These are phyloP conservation scores for Exophiala spinifera DNA, from an alignment of 2,329 filamentous ascomycete species.

Conservation along the genomic window DNA sequence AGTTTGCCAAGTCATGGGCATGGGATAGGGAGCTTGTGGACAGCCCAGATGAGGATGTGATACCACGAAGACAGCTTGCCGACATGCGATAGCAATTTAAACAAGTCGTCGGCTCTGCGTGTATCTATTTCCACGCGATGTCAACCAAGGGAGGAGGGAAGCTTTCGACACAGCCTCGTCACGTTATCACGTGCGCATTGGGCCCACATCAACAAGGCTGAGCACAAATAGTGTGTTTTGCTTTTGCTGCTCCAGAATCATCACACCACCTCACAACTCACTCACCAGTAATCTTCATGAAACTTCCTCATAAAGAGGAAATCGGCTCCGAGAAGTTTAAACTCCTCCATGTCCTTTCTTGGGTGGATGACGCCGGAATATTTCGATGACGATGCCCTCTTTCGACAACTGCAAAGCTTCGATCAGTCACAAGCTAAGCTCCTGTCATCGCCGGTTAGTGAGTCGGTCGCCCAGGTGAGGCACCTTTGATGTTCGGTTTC, in stretches of 20 bases:
- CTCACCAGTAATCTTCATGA: too few species aligned
- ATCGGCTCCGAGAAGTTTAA: too few species aligned
- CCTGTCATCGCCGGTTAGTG: background rate
- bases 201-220: too few species aligned
- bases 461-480: background rate
- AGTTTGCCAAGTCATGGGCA: constrained; percentile 42
- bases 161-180: too few species aligned
- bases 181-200: too few species aligned
- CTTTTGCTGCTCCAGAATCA: too few species aligned
- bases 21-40: constrained; percentile 30
- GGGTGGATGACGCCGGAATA: too few species aligned
- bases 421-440: background rate
- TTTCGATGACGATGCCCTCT: background rate
- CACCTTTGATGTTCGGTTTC: background rate
- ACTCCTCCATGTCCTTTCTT: too few species aligned
- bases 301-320: too few species aligned
- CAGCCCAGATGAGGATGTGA: constrained; percentile 30
- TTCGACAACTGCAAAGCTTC: background rate
- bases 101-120: background rate
- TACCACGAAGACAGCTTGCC: constrained; percentile 28
- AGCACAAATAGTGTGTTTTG: too few species aligned
- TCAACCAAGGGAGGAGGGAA: too few species aligned
- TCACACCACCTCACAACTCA: too few species aligned
- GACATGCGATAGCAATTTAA: background rate
- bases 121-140: background rate